Conservation (phyloP, 495 filamentous ascomycete species). For the Aspergillus nidulans region DNA sequence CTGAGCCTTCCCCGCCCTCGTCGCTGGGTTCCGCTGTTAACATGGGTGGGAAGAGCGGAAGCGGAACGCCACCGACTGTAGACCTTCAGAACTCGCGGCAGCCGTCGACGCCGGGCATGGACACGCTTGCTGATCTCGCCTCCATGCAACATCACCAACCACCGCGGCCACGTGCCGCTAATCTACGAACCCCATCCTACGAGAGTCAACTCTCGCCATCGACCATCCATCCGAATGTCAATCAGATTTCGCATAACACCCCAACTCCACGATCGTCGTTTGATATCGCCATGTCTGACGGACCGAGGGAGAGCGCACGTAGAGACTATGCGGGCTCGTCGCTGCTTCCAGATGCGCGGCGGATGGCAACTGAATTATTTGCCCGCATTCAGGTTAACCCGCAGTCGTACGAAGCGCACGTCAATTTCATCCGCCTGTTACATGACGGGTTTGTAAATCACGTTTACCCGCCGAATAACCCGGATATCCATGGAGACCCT, state of each 20-base stretch:
- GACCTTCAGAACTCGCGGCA: slow-evolving; percentile 38
- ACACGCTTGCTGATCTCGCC: slow-evolving; percentile 61
- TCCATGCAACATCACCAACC: slow-evolving; percentile 63
- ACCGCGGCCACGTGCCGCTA: slow-evolving; percentile 39
- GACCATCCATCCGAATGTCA: slow-evolving; percentile 43
- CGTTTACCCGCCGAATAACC: slow-evolving; percentile 44
- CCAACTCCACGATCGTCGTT: slow-evolving; percentile 51
- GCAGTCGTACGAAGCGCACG: slow-evolving; percentile 61
- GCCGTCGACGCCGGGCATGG: slow-evolving; percentile 58
- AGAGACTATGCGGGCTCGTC: slow-evolving; percentile 47
- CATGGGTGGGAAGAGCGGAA: slow-evolving; percentile 29
- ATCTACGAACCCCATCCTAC: slow-evolving; percentile 44
- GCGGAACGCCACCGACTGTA: slow-evolving; percentile 31
- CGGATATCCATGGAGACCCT: slow-evolving; percentile 42
- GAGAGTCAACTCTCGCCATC: slow-evolving; percentile 49
- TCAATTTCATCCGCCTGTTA: slow-evolving; percentile 58
- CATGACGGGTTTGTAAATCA: slow-evolving; percentile 61
- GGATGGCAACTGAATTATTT: slow-evolving; percentile 49
- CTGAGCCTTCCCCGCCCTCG: slow-evolving; percentile 32
- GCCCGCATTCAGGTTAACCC: slow-evolving; percentile 55
- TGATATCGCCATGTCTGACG: slow-evolving; percentile 55
- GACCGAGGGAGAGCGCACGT: slow-evolving; percentile 42
- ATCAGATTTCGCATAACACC: slow-evolving; percentile 47
- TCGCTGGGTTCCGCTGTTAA: slow-evolving; percentile 21
- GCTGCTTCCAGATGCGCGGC: slow-evolving; percentile 50